Base-by-base conservation (phyloP, 768 basidiomycete species). In the Tubosaeta sp. region DNA sequence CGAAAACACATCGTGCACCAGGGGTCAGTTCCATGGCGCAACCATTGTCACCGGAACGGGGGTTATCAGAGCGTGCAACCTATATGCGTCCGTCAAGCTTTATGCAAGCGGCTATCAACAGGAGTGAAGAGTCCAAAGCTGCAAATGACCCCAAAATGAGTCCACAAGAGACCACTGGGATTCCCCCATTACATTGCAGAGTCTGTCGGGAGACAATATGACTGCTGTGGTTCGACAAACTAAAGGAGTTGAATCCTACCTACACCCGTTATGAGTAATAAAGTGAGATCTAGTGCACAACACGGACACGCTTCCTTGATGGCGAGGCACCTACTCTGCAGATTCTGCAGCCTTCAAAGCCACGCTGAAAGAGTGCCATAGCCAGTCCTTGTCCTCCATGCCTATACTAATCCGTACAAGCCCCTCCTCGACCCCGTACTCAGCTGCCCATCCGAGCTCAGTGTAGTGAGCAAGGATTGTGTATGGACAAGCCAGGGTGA, bases 401-500 rank as follows among this genome's bases (percentile, higher is more conserved):
- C 95, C 95, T n/a, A 97, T 84, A 57, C 88, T 93, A 31, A 98
- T 80, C 53, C 95, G 77, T 10, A 99, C 90, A 41, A 99, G 70
- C 5, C 83, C 84, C 48, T 74, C 73, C 62, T 95, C 91, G 12
- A 99, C 91, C 17, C 91, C 94, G 70, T 82, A 95, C 55, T 76
- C 72, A 46, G 81, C 85, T 14, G 95, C 95, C 95, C 95, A 99
- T 34, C 88, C 90, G 56, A 95, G 72, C 70, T 99, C 95, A 1
- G 72, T 65, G 59, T 83, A 97, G 68, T 98, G 95, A 34, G 91
- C 95, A 25, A 99, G 76, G 52, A 98, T 84, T 10, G 91, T 90
- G 66, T 91, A 98, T 25, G 95, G 95, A 59, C 85, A 94, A 31
- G 93, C 92, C 29, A 98, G 78, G 2, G 95, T 97, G 68, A 97